These are phyloP conservation scores for Apophysomyces trapeziformis DNA, from an alignment of 371 early-diverging fungal genomes.

Conservation along the genomic window DNA sequence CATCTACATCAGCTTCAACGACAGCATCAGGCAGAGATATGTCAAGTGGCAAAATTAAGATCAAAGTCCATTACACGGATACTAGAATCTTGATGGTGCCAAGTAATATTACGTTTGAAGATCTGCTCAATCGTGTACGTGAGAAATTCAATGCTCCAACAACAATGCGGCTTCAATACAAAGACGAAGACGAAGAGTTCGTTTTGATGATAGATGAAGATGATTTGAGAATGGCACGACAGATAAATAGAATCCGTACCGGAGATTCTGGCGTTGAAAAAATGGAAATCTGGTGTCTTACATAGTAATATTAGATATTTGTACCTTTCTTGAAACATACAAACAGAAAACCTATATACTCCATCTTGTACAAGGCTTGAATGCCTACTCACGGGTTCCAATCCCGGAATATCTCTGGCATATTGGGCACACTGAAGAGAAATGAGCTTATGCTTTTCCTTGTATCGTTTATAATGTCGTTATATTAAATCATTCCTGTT, in stretches of 20 bases:
- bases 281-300: slow-evolving; percentile 69
- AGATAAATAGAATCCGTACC: slow-evolving; percentile 54
- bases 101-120: slow-evolving; percentile 23
- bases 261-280: slow-evolving; percentile 46
- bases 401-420: too few species aligned
- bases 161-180: slow-evolving; percentile 75
- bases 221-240: slow-evolving; percentile 85
- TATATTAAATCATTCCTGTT: too few species aligned
- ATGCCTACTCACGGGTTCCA: too few species aligned
- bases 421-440: too few species aligned
- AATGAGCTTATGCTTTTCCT: too few species aligned
- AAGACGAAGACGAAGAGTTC: slow-evolving; percentile 87
- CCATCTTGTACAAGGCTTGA: too few species aligned
- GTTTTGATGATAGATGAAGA: slow-evolving; percentile 92
- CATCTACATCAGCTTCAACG: slow-evolving; percentile 24
- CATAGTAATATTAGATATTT: slow-evolving; percentile 14
- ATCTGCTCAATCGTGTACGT: slow-evolving; percentile 24
- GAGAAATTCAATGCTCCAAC: slow-evolving; percentile 27
- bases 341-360: too few species aligned
- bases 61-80: slow-evolving; percentile 29
- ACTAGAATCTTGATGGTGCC: slow-evolving; percentile 28
- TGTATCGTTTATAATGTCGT: too few species aligned
- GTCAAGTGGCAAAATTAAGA: slow-evolving; percentile 24
- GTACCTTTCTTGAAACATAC: not conserved
- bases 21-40: slow-evolving; percentile 23